Evolutionary conservation across 176 grass and related monocot genomes (phyloP), one percentile per base, ranked within the genome.

Genomic region (Rhynchospora pubera): DNA sequence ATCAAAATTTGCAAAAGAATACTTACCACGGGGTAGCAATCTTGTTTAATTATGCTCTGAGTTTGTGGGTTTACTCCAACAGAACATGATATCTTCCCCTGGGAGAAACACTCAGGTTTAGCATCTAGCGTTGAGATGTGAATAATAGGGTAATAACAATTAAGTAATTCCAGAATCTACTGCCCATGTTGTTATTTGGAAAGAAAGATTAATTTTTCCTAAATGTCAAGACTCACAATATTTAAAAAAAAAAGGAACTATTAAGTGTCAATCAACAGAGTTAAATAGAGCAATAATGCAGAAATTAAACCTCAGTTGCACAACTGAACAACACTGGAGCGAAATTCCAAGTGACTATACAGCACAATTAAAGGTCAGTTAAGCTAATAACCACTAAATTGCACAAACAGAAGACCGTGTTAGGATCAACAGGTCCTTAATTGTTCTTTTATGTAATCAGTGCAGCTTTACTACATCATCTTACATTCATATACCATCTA

Each of bases 1-100:
- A 28, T 28, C 26, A 28, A 28, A 28, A 28, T 28, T 28, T 28
- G 5, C 2, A 64, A 65, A 80, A 12, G 43, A 39, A 22, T 51
- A 66, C 79, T 51, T 64, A 81, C 79, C 42, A 50, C 60, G 10
- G 79, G 79, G 9, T 81, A 81, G 44, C 79, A 81, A 64, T 81
- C 42, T 81, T 81, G 79, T 81, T 22, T 62, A 62, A 81, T 46
- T 32, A 81, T 81, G 39, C 11, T 66, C 79, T 81, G 79, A 50
- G 34, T 81, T 32, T 81, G 28, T 26, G 79, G 60, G 23, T 81
- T 81, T 81, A 81, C 79, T 53, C 62, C 79, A 63, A 81, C 79
- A 48, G 79, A 52, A 66, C 79, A 81, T 45, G 79, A 51, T 66
- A 81, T 66, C 58, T 81, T 81, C 42, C 79, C 79, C 79, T 81